These are phyloP conservation scores for Artemisia argyi DNA, from an alignment of 129 eudicot genomes.

Conservation along the genomic window DNA sequence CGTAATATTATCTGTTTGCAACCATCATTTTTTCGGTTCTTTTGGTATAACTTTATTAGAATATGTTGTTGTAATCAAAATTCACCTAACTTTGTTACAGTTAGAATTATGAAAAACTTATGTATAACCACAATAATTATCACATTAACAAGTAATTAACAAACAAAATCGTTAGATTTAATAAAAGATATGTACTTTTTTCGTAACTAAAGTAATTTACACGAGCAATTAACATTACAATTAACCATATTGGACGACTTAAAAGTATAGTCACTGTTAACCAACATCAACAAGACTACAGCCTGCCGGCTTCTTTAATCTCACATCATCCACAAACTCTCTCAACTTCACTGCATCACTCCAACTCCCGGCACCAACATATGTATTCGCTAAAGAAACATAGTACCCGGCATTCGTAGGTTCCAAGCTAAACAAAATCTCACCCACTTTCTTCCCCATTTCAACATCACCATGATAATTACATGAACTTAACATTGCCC, in stretches of 20 bases:
- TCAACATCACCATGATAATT: constrained; percentile 60
- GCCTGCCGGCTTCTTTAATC: constrained; percentile 48
- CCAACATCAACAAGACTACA: constrained; percentile 53
- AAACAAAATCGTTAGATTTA: too few species aligned
- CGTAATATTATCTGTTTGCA: too few species aligned
- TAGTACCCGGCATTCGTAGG: constrained; percentile 59
- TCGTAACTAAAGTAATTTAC: not conserved
- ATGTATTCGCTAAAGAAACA: constrained; percentile 55
- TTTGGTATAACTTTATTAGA: not conserved
- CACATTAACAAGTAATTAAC: too few species aligned
- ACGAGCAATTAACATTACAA: not conserved
- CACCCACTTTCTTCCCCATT: constrained; percentile 64
- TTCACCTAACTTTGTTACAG: too few species aligned
- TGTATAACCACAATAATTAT: not conserved
- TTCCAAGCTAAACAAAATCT: constrained; percentile 52
- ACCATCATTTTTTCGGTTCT: not conserved
- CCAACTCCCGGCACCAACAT: constrained; percentile 69
- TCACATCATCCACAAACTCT: constrained; percentile 37
- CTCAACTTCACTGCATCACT: constrained; percentile 58
- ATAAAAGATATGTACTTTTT: too few species aligned
- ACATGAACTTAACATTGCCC: constrained; percentile 73
- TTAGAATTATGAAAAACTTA: too few species aligned
- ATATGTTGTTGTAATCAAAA: too few species aligned
- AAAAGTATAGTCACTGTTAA: constrained; percentile 11
- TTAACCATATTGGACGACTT: not conserved